Evolutionary conservation across 2,329 filamentous ascomycete genomes (phyloP), one percentile per base, ranked within the genome.

Genomic region (Aspergillus amoenus): DNA sequence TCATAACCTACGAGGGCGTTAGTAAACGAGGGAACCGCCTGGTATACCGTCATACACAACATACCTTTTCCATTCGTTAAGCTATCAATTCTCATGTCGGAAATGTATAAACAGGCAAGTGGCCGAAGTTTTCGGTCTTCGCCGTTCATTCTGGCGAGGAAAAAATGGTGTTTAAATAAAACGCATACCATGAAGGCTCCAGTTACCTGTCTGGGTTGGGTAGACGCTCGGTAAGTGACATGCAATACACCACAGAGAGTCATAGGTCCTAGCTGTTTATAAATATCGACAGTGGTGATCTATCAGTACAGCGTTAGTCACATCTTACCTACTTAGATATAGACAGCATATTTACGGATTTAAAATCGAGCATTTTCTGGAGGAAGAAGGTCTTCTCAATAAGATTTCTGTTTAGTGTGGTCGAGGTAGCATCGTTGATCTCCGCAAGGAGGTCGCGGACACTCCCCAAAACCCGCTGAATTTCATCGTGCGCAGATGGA

Each of bases 121-220:
- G 93, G 85, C 9, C 84, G 85, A 70, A 96, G 93, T 39, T 84
- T 81, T 21, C 84, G 82, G 46, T 86, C 84, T n/a, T 81, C 79
- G 58, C 84, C 87, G 44, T 83, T 81, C 13, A 85, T 82, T 9
- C 82, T 84, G 7, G 91, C 91, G 41, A 97, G 81, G 53, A 95
- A 84, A 1, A 97, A 75, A 61, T 90, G 88, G 50, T 90, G 85
- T 49, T 86, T 85, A 73, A 96, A 97, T n/a, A 97, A 79, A 15
- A 93, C 81, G 63, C 89, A 92, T 40, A 93, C 85, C 82, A 96
- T 87, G 73, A 96, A 97, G 62, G 87, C 84, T 5, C 93, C 93
- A 44, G 85, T 82, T 17, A 91, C 83, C 11, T 82, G 81, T 24
- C 24, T 27, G 9, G 44, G 44, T 17, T 37, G 44, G 9, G 85